Evolutionary conservation across 2,329 filamentous ascomycete genomes (phyloP).

Genomic region (Beauveria scarabaeidicola): DNA sequence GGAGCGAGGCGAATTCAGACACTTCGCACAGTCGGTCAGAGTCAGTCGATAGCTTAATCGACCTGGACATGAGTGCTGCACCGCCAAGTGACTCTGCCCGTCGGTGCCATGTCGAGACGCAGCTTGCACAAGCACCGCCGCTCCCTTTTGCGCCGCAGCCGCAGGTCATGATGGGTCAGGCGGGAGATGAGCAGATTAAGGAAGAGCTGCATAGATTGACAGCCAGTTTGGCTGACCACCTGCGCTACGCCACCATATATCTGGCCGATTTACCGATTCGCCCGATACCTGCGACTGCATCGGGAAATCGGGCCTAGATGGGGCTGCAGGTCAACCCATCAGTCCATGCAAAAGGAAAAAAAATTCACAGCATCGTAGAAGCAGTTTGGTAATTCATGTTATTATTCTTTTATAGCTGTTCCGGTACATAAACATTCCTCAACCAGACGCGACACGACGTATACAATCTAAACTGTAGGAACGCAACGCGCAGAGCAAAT

Average conservation of each 20-base stretch:
- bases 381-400: not conserved
- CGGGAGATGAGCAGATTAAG: not conserved
- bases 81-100: not conserved
- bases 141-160: not conserved
- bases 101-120: not conserved
- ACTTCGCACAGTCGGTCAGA: not conserved
- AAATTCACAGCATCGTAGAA: not conserved
- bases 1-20: slow-evolving; percentile 22
- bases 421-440: slow-evolving; percentile 5
- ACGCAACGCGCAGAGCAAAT: not conserved
- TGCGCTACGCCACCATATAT: not conserved
- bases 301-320: not conserved
- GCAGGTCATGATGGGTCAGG: not conserved
- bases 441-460: not conserved
- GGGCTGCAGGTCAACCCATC: not conserved
- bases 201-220: not conserved
- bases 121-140: not conserved
- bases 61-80: not conserved
- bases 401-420: slow-evolving; percentile 3
- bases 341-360: not conserved
- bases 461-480: slow-evolving; percentile 1
- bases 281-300: not conserved
- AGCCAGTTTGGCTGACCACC: not conserved
- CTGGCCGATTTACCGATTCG: not conserved
- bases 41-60: not conserved